Evolutionary conservation across 2,329 filamentous ascomycete species (phyloP).

Genomic region (Fusarium sp.): DNA sequence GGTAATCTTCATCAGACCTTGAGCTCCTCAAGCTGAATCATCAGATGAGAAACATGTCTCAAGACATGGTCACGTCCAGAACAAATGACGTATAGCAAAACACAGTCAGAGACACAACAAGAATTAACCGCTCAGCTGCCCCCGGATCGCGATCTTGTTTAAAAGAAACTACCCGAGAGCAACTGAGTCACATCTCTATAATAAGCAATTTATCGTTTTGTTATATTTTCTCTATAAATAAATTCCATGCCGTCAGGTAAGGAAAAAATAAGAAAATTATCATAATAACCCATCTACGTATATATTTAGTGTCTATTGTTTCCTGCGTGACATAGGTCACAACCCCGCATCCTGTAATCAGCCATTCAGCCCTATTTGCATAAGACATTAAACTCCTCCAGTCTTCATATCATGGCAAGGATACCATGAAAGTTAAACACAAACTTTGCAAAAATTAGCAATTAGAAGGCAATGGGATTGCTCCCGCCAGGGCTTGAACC

Average conservation of each 20-base stretch:
- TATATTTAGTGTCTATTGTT: no score
- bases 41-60: slow-evolving; percentile 24
- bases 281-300: no score
- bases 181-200: neutral
- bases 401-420: slow-evolving; percentile 7
- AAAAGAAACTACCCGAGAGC: neutral
- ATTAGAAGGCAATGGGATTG: slow-evolving; percentile 38
- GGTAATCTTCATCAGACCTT: neutral
- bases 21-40: slow-evolving; percentile 6
- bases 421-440: no score
- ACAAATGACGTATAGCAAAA: slow-evolving; percentile 22
- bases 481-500: slow-evolving; percentile 47
- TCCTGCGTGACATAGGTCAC: neutral
- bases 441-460: slow-evolving; percentile 37
- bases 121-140: slow-evolving; percentile 19
- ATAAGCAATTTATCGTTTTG: neutral
- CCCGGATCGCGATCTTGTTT: slow-evolving; percentile 27
- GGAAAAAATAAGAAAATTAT: no score
- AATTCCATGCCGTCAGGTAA: slow-evolving; percentile 4
- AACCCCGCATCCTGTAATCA: neutral
- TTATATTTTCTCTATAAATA: slow-evolving; percentile 4
- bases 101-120: slow-evolving; percentile 17
- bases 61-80: slow-evolving; percentile 19
- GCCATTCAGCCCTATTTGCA: slow-evolving; percentile 18
- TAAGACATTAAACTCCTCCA: slow-evolving; percentile 6